Conservation (phyloP, 306 rosid genomes). For the Lithocarpus polystachyus region DNA sequence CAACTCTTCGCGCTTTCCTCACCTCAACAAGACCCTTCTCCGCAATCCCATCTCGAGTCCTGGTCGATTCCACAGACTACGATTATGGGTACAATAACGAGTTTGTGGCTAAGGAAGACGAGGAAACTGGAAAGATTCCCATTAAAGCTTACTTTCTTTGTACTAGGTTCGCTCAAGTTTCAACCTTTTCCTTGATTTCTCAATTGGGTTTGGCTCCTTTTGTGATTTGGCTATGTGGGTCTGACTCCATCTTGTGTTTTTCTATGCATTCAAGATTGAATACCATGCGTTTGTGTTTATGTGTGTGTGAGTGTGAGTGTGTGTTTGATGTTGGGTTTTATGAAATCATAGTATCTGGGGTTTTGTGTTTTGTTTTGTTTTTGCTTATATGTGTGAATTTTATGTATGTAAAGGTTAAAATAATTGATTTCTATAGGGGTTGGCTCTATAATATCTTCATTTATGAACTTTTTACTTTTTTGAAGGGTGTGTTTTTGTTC, state of each 20-base stretch:
- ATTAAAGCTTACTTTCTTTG: conserved; percentile 84
- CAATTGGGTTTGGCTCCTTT: neutral
- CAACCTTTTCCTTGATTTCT: conserved; percentile 13
- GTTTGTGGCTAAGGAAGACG: conserved; percentile 26
- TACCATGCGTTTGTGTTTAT: conserved; percentile 7
- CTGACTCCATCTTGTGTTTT: neutral
- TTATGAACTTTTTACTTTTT: conserved; percentile 24
- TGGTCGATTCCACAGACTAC: conserved; percentile 28
- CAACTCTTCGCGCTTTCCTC: conserved; percentile 20
- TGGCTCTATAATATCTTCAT: conserved; percentile 1
- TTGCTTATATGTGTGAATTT: no score
- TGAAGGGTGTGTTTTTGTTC: conserved; percentile 21
- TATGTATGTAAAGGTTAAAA: neutral
- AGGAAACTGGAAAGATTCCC: conserved; percentile 54
- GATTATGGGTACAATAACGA: conserved; percentile 34
- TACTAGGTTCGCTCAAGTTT: conserved; percentile 55
- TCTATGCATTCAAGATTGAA: neutral
- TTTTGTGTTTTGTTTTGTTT: no score
- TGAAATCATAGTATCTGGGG: neutral
- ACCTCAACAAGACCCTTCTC: conserved; percentile 43
- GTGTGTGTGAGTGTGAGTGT: no score
- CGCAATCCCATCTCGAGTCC: conserved; percentile 45
- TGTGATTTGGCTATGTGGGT: conserved; percentile 4
- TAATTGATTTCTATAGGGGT: conserved; percentile 2
- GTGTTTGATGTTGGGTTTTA: conserved; percentile 8